phyloP scores from a whole-genome alignment of 176 grass and related monocot genomes.

The Poa pratensis region DNA sequence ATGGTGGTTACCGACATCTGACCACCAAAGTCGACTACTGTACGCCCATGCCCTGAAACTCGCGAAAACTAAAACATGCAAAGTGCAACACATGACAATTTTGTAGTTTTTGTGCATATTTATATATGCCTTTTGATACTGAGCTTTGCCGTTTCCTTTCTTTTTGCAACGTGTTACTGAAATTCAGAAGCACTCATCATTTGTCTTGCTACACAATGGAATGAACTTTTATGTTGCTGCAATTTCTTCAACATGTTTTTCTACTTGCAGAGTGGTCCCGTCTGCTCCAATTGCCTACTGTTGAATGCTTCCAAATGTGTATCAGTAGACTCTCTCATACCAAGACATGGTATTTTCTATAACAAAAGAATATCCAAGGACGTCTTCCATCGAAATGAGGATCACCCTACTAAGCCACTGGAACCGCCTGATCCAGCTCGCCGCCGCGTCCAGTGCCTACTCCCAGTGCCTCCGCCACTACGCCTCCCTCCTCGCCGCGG shows the following conservation, averaged over 20 bases:
- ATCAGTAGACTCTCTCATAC: constrained; percentile 49
- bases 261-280: constrained; percentile 50
- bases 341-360: constrained; percentile 57
- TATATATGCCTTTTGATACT: background rate
- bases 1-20: background rate
- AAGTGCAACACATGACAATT: background rate
- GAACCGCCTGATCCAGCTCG: constrained; percentile 54
- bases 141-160: background rate
- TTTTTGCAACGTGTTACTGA: too few relatives aligned
- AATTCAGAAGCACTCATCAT: too few relatives aligned
- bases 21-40: background rate
- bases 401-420: constrained; percentile 39
- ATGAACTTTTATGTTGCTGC: background rate
- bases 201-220: too few relatives aligned
- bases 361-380: constrained; percentile 51
- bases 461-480: constrained; percentile 52
- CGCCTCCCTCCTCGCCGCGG: constrained; percentile 47
- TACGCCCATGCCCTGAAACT: background rate
- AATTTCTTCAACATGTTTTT: constrained; percentile 38
- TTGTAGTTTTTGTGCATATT: background rate
- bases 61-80: background rate
- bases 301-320: constrained; percentile 49
- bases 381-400: constrained; percentile 42
- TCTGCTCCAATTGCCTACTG: constrained; percentile 60
- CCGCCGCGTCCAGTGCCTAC: constrained; percentile 41